Conservation (phyloP, 306 rosid genomes). For the Neltuma alba region DNA sequence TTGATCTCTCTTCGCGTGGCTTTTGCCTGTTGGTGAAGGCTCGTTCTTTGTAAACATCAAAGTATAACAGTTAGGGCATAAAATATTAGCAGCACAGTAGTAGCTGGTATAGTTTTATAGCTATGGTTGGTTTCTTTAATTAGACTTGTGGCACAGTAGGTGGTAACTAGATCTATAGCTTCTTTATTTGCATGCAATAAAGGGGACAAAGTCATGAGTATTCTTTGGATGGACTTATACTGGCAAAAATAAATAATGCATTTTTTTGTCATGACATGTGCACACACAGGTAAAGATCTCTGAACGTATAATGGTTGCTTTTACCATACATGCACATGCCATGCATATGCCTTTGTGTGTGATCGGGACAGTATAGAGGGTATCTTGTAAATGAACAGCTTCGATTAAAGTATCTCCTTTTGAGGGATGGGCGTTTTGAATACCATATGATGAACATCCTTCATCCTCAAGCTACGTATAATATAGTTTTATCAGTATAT, state of each 20-base stretch:
- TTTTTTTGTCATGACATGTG: conserved; percentile 22
- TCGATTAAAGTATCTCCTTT: conserved; percentile 34
- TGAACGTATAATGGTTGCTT: neutral
- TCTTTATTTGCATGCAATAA: conserved; percentile 2
- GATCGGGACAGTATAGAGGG: conserved; percentile 3
- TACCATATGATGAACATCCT: conserved; percentile 32
- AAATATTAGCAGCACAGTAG: neutral
- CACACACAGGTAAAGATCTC: conserved; percentile 16
- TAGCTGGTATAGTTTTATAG: neutral
- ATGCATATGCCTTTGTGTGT: conserved; percentile 14
- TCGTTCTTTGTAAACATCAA: neutral
- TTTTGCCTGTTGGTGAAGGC: conserved; percentile 10
- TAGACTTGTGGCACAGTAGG: neutral
- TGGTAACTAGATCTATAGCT: neutral
- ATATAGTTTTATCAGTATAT: neutral
- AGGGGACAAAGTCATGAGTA: conserved; percentile 31
- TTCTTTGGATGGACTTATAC: conserved; percentile 17
- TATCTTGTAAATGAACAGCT: conserved; percentile 35
- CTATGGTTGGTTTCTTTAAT: neutral
- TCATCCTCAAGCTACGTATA: conserved; percentile 64
- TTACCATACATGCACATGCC: conserved; percentile 10
- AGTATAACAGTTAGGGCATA: conserved; percentile 7
- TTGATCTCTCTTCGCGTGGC: neutral
- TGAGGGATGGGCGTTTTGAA: conserved; percentile 28
- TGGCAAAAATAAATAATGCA: conserved; percentile 3